These are phyloP conservation scores for Magnaporthiopsis rhizophila DNA, from an alignment of 2,329 filamentous ascomycete species.

Conservation along the genomic window DNA sequence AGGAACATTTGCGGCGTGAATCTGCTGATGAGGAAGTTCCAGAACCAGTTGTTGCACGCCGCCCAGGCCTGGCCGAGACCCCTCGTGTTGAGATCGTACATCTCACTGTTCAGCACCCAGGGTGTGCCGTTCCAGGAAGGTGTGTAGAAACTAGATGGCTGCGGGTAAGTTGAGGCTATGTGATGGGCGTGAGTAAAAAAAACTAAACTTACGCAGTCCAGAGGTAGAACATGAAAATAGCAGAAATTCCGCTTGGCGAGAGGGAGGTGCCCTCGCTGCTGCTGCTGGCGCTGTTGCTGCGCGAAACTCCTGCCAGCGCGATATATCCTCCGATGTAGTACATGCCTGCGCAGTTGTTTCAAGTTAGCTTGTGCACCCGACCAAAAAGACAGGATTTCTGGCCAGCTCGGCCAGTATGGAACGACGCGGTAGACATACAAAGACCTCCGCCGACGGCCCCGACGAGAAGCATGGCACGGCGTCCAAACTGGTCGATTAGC, in stretches of 20 bases:
- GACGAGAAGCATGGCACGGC: constrained; percentile 53
- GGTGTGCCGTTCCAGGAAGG: constrained; percentile 66
- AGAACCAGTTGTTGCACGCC: constrained; percentile 65
- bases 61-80: constrained; percentile 66
- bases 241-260: constrained; percentile 42
- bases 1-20: constrained; percentile 60
- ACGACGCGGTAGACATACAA: constrained; percentile 1
- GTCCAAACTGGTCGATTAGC: constrained; percentile 53
- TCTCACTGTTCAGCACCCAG: constrained; percentile 69
- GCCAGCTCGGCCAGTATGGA: not conserved
- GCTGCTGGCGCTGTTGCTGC: constrained; percentile 9
- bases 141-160: constrained; percentile 47
- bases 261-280: not conserved
- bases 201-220: constrained; percentile 44
- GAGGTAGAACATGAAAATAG: constrained; percentile 66
- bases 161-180: not conserved
- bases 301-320: constrained; percentile 30
- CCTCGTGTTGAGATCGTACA: constrained; percentile 61
- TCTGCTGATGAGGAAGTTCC: constrained; percentile 60
- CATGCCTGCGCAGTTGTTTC: not conserved
- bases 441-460: constrained; percentile 45
- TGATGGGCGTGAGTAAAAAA: not conserved
- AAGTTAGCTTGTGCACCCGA: not conserved
- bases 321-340: constrained; percentile 52
- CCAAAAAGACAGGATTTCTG: not conserved